Evolutionary conservation across 2,329 filamentous ascomycete species (phyloP), one percentile per base, ranked within the genome.

Genomic region (Bipolaris sorokiniana): DNA sequence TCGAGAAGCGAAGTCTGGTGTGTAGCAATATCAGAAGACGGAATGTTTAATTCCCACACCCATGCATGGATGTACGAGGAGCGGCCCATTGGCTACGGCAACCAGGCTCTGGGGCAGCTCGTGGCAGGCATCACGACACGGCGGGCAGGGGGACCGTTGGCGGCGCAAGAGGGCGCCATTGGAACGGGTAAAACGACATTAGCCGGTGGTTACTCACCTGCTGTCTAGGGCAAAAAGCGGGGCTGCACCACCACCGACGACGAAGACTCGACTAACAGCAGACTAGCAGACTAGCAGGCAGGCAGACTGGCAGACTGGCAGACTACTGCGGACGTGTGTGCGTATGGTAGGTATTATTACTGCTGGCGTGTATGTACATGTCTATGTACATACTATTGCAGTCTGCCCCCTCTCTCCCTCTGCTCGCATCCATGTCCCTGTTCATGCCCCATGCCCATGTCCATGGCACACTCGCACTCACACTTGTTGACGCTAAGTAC

Each of bases 1-100:
- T 74, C 73, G 68, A 75, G 72, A 76, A 76, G 72, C 71, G 71
- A 74, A 67, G 71, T 70, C 69, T 71, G 56, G 59, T 67, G 51
- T 66, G 62, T 58, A 54, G 54, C 65, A 74, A 72, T 72, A 69
- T 69, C 64, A 63, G 58, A 66, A 65, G 57, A 63, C 66, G 70
- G 69, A 60, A 64, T 67, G 61, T 67, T 57, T 72, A 69, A 71
- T 70, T 69, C 63, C 54, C 64, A 40, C 45, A 54, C 33, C 42
- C 66, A 56, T 60, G 58, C 59, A 61, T 59, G 64, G 61, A 51
- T 60, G 52, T 31, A 31, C 48, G 49, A 54, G 50, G 37, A 40
- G 23, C 56, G 61, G 50, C 50, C 61, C 59, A 67, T 68, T 69
- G 71, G 66, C 67, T 65, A 37, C 48, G 58, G 55, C 58, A 54